Percentiles rank a stretch among this genome's conserved stretches.
Conservation (phyloP, 805 yeast genomes). For the Dipodascopsis uninucleata region DNA sequence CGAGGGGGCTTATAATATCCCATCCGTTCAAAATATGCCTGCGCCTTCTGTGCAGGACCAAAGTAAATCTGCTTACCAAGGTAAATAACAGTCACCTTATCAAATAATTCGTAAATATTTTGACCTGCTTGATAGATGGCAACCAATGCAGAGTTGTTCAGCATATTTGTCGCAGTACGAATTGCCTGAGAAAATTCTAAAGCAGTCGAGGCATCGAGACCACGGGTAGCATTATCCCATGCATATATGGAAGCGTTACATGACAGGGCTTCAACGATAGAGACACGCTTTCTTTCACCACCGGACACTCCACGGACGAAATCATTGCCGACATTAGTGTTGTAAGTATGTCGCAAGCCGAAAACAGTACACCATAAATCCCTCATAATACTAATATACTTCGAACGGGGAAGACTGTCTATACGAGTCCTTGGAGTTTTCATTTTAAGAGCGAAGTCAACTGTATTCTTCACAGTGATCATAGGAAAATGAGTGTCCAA, state of each 20-base stretch:
- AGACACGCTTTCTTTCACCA: slow-evolving; percentile 56
- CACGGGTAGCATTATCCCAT: slow-evolving; percentile 71
- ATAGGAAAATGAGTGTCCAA: slow-evolving; percentile 63
- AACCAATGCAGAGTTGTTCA: slow-evolving; percentile 53
- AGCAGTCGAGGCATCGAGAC: slow-evolving; percentile 69
- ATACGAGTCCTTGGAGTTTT: slow-evolving; percentile 57
- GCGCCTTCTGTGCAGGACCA: slow-evolving; percentile 48
- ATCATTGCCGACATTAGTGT: slow-evolving; percentile 46
- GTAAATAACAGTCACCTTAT: slow-evolving; percentile 51
- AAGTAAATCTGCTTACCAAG: slow-evolving; percentile 56
- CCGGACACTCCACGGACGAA: slow-evolving; percentile 57
- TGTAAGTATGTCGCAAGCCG: slow-evolving; percentile 42
- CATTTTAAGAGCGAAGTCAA: slow-evolving; percentile 51
- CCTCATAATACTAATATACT: slow-evolving; percentile 47
- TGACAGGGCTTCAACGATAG: slow-evolving; percentile 50
- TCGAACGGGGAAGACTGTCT: slow-evolving; percentile 48
- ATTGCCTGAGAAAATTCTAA: slow-evolving; percentile 58
- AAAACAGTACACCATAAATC: slow-evolving; percentile 49
- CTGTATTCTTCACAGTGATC: slow-evolving; percentile 58
- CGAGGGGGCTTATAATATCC: slow-evolving; percentile 56
- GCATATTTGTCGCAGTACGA: slow-evolving; percentile 50
- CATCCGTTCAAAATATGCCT: slow-evolving; percentile 48
- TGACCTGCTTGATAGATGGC: slow-evolving; percentile 62
- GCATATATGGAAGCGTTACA: slow-evolving; percentile 49
- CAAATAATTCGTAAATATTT: slow-evolving; percentile 52